Evolutionary conservation across 257 asterid species (phyloP).

Genomic region (Solanum sejunctum): DNA sequence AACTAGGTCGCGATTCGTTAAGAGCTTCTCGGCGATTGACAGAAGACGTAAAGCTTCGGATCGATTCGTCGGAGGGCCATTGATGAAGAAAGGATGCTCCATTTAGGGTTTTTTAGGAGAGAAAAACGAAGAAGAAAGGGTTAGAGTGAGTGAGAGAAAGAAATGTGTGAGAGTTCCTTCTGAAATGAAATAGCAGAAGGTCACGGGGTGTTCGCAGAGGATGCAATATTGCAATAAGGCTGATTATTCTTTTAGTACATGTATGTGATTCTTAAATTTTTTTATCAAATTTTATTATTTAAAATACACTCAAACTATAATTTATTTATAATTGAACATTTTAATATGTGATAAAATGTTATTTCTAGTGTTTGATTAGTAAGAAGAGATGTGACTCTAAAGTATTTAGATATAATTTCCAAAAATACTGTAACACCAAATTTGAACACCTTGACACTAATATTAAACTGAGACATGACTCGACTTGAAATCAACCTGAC

Average conservation of each 20-base stretch:
- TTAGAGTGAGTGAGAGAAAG: background rate
- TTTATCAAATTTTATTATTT: background rate
- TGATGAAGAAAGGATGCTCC: constrained; percentile 71
- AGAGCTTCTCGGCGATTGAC: constrained; percentile 75
- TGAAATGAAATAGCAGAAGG: background rate
- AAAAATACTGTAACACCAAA: background rate
- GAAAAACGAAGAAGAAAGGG: background rate
- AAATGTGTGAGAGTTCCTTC: background rate
- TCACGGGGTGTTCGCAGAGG: background rate
- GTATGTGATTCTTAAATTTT: background rate
- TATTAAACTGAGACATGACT: background rate
- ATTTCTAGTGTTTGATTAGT: background rate
- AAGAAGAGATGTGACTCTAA: background rate
- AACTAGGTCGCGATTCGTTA: constrained; percentile 58
- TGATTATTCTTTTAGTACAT: no score
- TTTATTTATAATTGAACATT: background rate
- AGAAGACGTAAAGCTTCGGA: constrained; percentile 81
- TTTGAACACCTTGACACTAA: background rate
- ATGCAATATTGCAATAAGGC: background rate
- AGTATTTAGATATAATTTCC: no score
- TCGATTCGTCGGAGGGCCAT: constrained; percentile 16
- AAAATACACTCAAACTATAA: background rate
- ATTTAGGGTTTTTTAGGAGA: background rate
- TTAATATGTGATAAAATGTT: no score
- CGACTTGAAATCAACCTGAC: no score